These are phyloP conservation scores for Tausonia pullulans DNA, from an alignment of 1,284 basidiomycete species.

Conservation along the genomic window DNA sequence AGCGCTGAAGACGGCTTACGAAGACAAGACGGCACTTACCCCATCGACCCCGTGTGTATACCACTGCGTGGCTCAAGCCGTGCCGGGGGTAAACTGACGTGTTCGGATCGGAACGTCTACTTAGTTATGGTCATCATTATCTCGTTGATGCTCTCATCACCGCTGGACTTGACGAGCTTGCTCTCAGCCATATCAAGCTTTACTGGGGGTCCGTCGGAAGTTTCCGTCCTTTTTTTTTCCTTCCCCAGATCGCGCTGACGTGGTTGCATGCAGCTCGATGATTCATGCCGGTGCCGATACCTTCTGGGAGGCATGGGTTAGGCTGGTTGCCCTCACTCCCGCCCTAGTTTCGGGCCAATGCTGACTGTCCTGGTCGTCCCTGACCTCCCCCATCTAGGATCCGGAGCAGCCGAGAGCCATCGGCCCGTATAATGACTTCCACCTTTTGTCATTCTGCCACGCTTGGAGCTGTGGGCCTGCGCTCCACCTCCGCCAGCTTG, in stretches of 20 bases:
- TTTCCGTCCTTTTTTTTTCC: too few species aligned
- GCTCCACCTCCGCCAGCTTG: too few species aligned
- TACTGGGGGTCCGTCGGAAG: constrained; percentile 19
- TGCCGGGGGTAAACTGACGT: too few species aligned
- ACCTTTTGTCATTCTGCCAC: constrained; percentile 21
- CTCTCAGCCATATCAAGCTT: constrained; percentile 19
- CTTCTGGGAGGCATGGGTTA: constrained; percentile 21
- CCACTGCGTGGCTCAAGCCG: too few species aligned
- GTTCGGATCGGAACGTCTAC: too few species aligned
- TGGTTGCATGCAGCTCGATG: constrained; percentile 7
- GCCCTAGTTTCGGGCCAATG: too few species aligned
- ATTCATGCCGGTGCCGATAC: constrained; percentile 20
- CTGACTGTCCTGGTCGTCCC: too few species aligned
- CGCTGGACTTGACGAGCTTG: constrained; percentile 20
- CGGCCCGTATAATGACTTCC: constrained; percentile 19
- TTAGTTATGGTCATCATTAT: not conserved
- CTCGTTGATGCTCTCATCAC: constrained; percentile 22
- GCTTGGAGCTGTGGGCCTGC: constrained; percentile 13
- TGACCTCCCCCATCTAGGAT: not conserved
- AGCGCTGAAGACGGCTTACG: constrained; percentile 18
- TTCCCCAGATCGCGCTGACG: too few species aligned
- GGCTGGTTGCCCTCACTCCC: too few species aligned
- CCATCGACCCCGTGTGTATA: too few species aligned
- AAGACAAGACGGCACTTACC: not conserved
- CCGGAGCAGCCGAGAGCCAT: constrained; percentile 14